Evolutionary conservation across 2,329 filamentous ascomycete genomes (phyloP).

Genomic region (Pseudogymnoascus sp.): DNA sequence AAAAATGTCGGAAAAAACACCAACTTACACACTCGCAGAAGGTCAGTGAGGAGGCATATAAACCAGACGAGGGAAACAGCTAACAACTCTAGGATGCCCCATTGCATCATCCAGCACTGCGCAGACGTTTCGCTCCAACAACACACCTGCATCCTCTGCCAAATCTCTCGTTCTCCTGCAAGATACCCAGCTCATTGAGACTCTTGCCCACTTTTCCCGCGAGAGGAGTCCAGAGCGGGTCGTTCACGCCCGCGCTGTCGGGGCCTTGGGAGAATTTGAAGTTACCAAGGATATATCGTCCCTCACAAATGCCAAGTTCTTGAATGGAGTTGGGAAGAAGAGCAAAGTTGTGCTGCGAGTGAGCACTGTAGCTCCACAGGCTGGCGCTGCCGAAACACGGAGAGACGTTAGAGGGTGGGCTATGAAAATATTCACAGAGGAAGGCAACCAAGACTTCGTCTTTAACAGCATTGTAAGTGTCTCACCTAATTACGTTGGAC

Average conservation of each 20-base stretch:
- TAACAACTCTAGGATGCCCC: background rate
- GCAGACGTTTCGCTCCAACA: background rate
- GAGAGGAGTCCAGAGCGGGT: slow-evolving; percentile 49
- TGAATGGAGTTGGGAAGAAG: slow-evolving; percentile 47
- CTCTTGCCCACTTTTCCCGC: slow-evolving; percentile 49
- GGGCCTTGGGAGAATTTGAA: slow-evolving; percentile 52
- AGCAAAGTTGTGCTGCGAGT: slow-evolving; percentile 40
- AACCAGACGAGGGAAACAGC: background rate
- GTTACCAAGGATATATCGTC: slow-evolving; percentile 51
- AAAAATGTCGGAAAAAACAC: slow-evolving; percentile 7
- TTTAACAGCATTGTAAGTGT: slow-evolving; percentile 31
- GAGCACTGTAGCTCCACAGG: slow-evolving; percentile 39
- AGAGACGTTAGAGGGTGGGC: slow-evolving; percentile 43
- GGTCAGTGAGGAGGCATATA: slow-evolving; percentile 18
- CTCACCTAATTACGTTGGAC: background rate
- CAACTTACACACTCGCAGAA: slow-evolving; percentile 27
- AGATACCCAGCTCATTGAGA: slow-evolving; percentile 48
- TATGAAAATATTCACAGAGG: slow-evolving; percentile 44
- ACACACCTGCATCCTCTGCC: background rate
- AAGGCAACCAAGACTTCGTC: slow-evolving; percentile 45
- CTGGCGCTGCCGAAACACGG: slow-evolving; percentile 39
- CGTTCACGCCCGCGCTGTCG: slow-evolving; percentile 44
- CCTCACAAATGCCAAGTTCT: slow-evolving; percentile 46
- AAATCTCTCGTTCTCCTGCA: slow-evolving; percentile 38
- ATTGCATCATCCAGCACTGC: background rate